phyloP scores from a whole-genome alignment of 441 rosid genomes.

The Populus hybrid region DNA sequence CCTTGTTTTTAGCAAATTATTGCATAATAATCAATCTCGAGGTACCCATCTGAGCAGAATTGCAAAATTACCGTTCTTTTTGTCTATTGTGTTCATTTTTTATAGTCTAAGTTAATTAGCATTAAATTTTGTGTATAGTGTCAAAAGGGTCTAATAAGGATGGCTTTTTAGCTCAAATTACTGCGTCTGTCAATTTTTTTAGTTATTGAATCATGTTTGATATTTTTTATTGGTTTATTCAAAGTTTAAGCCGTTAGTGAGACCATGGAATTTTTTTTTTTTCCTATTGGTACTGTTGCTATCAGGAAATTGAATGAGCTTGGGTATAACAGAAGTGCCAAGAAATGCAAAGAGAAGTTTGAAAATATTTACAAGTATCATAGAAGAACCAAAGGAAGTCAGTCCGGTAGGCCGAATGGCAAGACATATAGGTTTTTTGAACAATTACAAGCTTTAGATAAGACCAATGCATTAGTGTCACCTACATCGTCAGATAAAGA shows the following conservation, averaged over 20 bases:
- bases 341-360: conserved; percentile 76
- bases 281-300: conserved; percentile 23
- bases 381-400: conserved; percentile 57
- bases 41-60: background rate
- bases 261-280: background rate
- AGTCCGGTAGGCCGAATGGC: conserved; percentile 31
- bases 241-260: conserved; percentile 9
- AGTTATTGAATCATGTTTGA: conserved; percentile 11
- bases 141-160: conserved; percentile 2
- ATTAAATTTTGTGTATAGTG: background rate
- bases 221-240: conserved; percentile 11
- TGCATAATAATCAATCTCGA: background rate
- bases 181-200: background rate
- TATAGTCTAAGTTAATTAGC: background rate
- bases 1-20: background rate
- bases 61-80: background rate
- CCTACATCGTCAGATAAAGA: conserved; percentile 23
- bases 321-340: conserved; percentile 54
- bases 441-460: conserved; percentile 59
- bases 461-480: conserved; percentile 19
- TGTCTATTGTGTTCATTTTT: background rate
- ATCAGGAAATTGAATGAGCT: conserved; percentile 50
- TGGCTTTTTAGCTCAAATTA: background rate
- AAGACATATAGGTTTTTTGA: conserved; percentile 56
- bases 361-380: conserved; percentile 65